phyloP scores from a whole-genome alignment of 345 rosid genomes.

The Rhizophora apiculata region DNA sequence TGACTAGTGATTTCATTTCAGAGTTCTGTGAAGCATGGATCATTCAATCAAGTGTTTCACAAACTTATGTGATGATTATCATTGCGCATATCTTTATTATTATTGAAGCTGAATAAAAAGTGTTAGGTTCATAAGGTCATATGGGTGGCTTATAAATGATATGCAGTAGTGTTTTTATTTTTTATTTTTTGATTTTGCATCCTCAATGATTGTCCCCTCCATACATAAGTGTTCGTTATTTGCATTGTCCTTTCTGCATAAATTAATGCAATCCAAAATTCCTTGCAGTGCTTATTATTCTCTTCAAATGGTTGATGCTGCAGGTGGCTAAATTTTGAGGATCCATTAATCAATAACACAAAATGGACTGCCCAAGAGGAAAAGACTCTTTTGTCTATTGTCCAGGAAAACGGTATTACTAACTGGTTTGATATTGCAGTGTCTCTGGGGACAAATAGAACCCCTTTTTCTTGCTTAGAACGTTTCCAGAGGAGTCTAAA shows the following conservation, averaged over 20 bases:
- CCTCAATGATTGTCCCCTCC: constrained; percentile 24
- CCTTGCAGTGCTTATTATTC: neutral
- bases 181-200: neutral
- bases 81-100: constrained; percentile 26
- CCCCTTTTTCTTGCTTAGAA: constrained; percentile 82
- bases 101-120: constrained; percentile 31
- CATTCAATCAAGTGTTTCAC: constrained; percentile 25
- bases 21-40: constrained; percentile 26
- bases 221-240: constrained; percentile 12
- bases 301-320: constrained; percentile 18
- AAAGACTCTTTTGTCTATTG: constrained; percentile 48
- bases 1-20: constrained; percentile 23
- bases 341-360: constrained; percentile 62
- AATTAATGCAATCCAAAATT: constrained; percentile 3
- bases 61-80: constrained; percentile 25
- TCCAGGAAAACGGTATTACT: constrained; percentile 55
- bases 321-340: constrained; percentile 89
- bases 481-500: constrained; percentile 86
- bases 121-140: constrained; percentile 20
- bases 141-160: constrained; percentile 19
- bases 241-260: constrained; percentile 2
- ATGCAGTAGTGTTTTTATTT: constrained; percentile 4
- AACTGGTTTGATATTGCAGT: constrained; percentile 73
- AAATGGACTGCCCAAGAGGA: constrained; percentile 73
- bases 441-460: constrained; percentile 66